Evolutionary conservation across 2,329 filamentous ascomycete genomes (phyloP).

Genomic region (Stemphylium lycopersici): DNA sequence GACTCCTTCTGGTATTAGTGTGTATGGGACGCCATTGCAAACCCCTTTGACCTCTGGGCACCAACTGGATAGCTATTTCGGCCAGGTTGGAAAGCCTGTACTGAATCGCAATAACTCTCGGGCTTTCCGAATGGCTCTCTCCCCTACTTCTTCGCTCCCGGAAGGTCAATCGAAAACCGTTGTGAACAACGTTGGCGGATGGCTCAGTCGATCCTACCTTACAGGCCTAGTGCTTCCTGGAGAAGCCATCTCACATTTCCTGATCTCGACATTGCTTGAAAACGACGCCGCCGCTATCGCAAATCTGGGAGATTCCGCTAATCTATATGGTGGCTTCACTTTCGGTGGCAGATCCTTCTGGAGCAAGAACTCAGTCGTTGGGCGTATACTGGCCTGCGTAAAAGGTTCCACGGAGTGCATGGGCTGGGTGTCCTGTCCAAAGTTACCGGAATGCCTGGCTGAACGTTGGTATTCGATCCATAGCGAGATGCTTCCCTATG

Average conservation of each 20-base stretch:
- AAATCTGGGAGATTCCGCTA: conserved; percentile 57
- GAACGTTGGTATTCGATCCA: conserved; percentile 60
- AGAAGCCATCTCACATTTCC: conserved; percentile 58
- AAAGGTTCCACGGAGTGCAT: conserved; percentile 57
- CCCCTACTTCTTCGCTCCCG: conserved; percentile 21
- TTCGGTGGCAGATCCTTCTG: conserved; percentile 60
- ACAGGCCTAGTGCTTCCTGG: conserved; percentile 62
- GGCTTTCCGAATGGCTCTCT: conserved; percentile 40
- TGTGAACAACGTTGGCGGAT: conserved; percentile 53
- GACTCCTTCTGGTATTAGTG: conserved; percentile 41
- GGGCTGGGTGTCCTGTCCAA: conserved; percentile 59
- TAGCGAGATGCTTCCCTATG: conserved; percentile 38
- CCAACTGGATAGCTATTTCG: conserved; percentile 45
- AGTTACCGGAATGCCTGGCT: conserved; percentile 49
- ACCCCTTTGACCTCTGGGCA: conserved; percentile 41
- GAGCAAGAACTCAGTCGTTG: conserved; percentile 63
- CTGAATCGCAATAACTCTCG: conserved; percentile 36
- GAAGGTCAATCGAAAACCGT: conserved; percentile 19
- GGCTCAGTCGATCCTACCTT: conserved; percentile 62
- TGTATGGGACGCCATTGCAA: conserved; percentile 48
- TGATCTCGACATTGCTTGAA: conserved; percentile 63
- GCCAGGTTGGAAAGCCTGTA: conserved; percentile 32
- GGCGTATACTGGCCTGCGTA: conserved; percentile 57
- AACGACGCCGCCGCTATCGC: conserved; percentile 59
- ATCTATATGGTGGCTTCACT: conserved; percentile 62